Conservation (phyloP, 2,329 filamentous ascomycete genomes). For the Colletotrichum spaethianum region DNA sequence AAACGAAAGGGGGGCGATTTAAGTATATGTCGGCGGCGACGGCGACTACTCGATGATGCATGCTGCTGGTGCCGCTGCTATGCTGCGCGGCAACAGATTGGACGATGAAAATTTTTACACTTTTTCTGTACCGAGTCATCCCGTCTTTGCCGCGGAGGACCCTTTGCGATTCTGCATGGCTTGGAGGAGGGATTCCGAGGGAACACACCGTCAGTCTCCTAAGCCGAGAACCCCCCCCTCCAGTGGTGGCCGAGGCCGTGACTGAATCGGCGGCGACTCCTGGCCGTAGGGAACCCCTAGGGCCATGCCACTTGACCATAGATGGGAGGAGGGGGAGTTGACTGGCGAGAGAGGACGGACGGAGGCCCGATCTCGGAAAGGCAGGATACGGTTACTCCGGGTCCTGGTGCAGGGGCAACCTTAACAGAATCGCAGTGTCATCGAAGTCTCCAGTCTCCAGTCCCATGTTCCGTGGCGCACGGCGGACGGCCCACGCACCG, state of each 20-base stretch:
- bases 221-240: conserved; percentile 5
- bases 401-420: conserved; percentile 23
- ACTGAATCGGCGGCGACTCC: conserved; percentile 26
- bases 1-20: neutral
- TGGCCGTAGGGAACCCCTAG: conserved; percentile 9
- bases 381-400: conserved; percentile 40
- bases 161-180: neutral
- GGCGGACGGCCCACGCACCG: conserved; percentile 19
- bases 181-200: neutral
- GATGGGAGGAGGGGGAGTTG: neutral
- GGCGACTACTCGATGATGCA: conserved; percentile 19
- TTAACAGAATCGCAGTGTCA: conserved; percentile 32
- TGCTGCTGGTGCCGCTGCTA: neutral
- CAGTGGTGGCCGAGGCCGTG: neutral
- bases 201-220: conserved; percentile 8
- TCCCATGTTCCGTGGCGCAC: neutral
- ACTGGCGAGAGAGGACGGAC: neutral
- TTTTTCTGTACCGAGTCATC: conserved; percentile 37
- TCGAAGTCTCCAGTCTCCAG: conserved; percentile 8
- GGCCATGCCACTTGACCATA: neutral
- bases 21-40: conserved; percentile 24
- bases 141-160: conserved; percentile 18
- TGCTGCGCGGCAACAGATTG: neutral
- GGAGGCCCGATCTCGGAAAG: conserved; percentile 35
- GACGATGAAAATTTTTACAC: conserved; percentile 34